Evolutionary conservation across 768 basidiomycete species (phyloP).

Genomic region (Coprinopsis sp.): DNA sequence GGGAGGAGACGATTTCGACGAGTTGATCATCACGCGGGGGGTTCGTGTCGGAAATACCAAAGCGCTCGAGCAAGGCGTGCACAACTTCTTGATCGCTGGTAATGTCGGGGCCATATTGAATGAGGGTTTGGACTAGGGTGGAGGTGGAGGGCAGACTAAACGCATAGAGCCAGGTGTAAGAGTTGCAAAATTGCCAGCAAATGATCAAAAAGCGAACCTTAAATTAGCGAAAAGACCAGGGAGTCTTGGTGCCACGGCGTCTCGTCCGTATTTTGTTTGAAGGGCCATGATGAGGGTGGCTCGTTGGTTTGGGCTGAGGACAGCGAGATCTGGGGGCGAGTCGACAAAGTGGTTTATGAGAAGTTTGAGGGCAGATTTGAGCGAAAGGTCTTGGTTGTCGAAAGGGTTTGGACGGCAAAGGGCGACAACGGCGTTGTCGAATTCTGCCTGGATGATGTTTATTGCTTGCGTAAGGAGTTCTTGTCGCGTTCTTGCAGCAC

Average conservation of each 20-base stretch:
- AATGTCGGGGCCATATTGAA: slow-evolving; percentile 76
- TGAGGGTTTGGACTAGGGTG: slow-evolving; percentile 68
- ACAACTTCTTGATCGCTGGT: slow-evolving; percentile 70
- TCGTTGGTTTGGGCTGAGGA: slow-evolving; percentile 68
- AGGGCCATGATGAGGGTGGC: slow-evolving; percentile 71
- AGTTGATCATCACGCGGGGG: slow-evolving; percentile 71
- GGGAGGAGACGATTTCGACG: slow-evolving; percentile 62
- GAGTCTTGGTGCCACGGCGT: slow-evolving; percentile 68
- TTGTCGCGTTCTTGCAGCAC: slow-evolving; percentile 47
- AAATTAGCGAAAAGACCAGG: slow-evolving; percentile 70
- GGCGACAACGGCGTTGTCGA: slow-evolving; percentile 72
- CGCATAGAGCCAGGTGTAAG: slow-evolving; percentile 1
- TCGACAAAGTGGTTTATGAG: slow-evolving; percentile 78
- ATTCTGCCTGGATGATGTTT: slow-evolving; percentile 67
- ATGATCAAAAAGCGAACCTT: slow-evolving; percentile 43
- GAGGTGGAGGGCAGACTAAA: slow-evolving; percentile 61
- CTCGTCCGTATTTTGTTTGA: slow-evolving; percentile 76
- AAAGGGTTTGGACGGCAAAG: slow-evolving; percentile 78
- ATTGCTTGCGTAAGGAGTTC: slow-evolving; percentile 62
- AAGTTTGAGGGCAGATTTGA: slow-evolving; percentile 71
- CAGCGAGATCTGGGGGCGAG: slow-evolving; percentile 60
- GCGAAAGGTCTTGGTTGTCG: slow-evolving; percentile 74
- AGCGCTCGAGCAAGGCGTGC: slow-evolving; percentile 64
- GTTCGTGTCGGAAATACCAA: slow-evolving; percentile 66
- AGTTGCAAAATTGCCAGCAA: slow-evolving; percentile 11